Percentiles rank a stretch among this genome's conserved stretches.
Conservation (phyloP, 192 early-diverging fungal species). For the Coemansia sp. region DNA sequence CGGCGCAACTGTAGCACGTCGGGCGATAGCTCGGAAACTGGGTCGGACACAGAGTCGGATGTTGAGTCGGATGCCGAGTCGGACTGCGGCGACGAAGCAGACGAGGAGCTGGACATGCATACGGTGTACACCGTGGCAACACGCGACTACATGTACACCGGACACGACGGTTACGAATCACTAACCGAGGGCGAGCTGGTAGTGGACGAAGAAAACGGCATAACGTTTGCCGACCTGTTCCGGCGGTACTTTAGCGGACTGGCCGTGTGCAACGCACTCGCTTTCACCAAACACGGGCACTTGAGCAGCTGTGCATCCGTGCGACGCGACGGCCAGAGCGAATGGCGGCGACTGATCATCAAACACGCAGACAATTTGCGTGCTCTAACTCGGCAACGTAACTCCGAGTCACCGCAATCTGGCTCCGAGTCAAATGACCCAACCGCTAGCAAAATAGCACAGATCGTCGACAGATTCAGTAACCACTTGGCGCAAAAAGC, state of each 20-base stretch:
- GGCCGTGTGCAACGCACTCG: slow-evolving; percentile 60
- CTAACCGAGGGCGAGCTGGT: slow-evolving; percentile 52
- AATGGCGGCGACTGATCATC: slow-evolving; percentile 37
- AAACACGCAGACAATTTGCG: slow-evolving; percentile 37
- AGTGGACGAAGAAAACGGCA: slow-evolving; percentile 64
- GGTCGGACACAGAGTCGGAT: neutral
- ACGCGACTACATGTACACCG: slow-evolving; percentile 62
- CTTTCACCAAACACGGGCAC: slow-evolving; percentile 33
- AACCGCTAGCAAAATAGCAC: slow-evolving; percentile 19
- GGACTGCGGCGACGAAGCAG: slow-evolving; percentile 38
- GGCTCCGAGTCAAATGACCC: neutral
- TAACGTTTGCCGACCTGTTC: slow-evolving; percentile 58
- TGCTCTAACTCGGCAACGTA: slow-evolving; percentile 16
- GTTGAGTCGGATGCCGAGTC: slow-evolving; percentile 29
- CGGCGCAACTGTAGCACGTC: slow-evolving; percentile 10
- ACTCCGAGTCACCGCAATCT: neutral
- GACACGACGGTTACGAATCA: slow-evolving; percentile 61
- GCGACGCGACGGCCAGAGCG: slow-evolving; percentile 1
- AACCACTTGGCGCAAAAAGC: slow-evolving; percentile 19
- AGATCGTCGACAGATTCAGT: slow-evolving; percentile 25
- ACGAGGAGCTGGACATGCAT: slow-evolving; percentile 54
- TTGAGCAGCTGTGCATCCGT: slow-evolving; percentile 28
- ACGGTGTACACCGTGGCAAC: slow-evolving; percentile 58
- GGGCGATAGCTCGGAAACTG: slow-evolving; percentile 1
- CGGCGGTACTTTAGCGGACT: slow-evolving; percentile 61